Percentiles rank a stretch among this genome's conserved stretches.
Conservation (phyloP, 2,329 filamentous ascomycete species). For the Beauveria caledonica region DNA sequence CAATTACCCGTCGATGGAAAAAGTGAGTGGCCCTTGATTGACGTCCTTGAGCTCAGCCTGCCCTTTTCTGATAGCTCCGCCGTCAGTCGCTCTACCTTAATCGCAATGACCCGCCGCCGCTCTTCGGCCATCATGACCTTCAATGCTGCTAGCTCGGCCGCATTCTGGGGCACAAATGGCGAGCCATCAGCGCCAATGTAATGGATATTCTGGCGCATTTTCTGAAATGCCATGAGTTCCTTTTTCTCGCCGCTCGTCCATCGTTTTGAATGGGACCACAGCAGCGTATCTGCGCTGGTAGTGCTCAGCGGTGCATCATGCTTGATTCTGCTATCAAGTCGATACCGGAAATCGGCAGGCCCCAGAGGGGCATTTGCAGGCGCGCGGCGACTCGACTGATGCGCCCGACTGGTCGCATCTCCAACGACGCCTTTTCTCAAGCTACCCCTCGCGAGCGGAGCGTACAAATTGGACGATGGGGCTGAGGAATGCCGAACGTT, state of each 20-base stretch:
- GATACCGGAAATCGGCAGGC: not conserved
- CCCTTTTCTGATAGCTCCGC: not conserved
- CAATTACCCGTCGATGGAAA: not conserved
- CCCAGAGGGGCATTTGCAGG: not conserved
- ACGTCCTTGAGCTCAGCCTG: not conserved
- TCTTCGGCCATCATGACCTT: constrained; percentile 5
- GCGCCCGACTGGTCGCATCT: not conserved
- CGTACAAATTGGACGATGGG: not conserved
- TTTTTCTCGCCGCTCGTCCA: constrained; percentile 15
- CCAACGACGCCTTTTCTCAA: not conserved
- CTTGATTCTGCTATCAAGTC: not conserved
- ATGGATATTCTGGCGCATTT: constrained; percentile 14
- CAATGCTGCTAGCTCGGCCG: constrained; percentile 11
- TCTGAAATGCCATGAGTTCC: constrained; percentile 13
- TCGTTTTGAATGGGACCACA: constrained; percentile 12
- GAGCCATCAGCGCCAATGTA: constrained; percentile 13
- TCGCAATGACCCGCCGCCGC: not conserved
- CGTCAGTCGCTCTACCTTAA: constrained; percentile 7
- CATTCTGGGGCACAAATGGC: constrained; percentile 15
- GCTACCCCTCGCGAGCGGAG: not conserved
- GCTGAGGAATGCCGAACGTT: not conserved
- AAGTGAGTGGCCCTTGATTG: not conserved
- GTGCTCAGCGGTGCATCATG: not conserved
- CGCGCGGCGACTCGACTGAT: not conserved
- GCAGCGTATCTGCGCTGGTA: not conserved